Evolutionary conservation across 192 early-diverging fungal species (phyloP).

Genomic region (Pecoramyces ruminantium): DNA sequence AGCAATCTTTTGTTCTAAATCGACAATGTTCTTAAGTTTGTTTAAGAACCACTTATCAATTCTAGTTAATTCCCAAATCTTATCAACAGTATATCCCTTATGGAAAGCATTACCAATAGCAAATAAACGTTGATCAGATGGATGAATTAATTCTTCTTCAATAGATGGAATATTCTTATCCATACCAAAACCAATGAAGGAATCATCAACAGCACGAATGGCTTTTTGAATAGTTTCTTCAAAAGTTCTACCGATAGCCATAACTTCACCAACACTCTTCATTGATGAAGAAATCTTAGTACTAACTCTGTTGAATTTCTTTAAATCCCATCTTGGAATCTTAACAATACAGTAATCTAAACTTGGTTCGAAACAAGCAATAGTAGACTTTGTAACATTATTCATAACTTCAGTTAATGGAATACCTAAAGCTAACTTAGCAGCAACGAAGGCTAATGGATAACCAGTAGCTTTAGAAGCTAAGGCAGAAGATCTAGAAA

Average conservation of each 20-base stretch:
- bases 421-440: constrained; percentile 86
- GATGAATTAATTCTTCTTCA: constrained; percentile 74
- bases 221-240: constrained; percentile 98
- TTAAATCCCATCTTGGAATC: constrained; percentile 63
- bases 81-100: constrained; percentile 78
- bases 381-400: constrained; percentile 85
- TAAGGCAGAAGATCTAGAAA: constrained; percentile 79
- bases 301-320: constrained; percentile 87
- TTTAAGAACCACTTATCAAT: constrained; percentile 98
- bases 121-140: constrained; percentile 88
- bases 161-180: constrained; percentile 16
- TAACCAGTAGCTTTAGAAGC: constrained; percentile 98
- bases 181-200: constrained; percentile 55
- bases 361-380: constrained; percentile 92
- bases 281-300: constrained; percentile 79
- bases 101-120: constrained; percentile 92
- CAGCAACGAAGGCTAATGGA: constrained; percentile 93
- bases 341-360: constrained; percentile 68
- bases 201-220: constrained; percentile 74
- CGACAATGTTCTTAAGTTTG: constrained; percentile 76
- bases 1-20: constrained; percentile 46
- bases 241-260: constrained; percentile 92
- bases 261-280: constrained; percentile 97
- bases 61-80: constrained; percentile 74
- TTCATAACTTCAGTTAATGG: constrained; percentile 88